Base-by-base conservation (phyloP, 2,329 filamentous ascomycete genomes). In the Ophiosphaerella korrae region DNA sequence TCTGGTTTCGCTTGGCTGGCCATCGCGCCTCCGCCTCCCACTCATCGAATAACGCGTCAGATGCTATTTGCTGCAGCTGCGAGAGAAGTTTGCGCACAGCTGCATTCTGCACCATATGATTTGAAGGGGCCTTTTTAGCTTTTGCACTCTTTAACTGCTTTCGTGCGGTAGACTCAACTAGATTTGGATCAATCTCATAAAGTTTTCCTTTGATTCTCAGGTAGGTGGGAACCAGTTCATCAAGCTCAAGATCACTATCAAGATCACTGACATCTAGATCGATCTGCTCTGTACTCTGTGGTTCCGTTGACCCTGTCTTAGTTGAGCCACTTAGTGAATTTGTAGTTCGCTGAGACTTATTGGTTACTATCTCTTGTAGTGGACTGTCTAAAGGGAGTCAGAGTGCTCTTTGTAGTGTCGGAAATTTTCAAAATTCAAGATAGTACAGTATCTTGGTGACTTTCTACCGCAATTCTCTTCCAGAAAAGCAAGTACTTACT, bases 11-110 rank as follows among this genome's bases (percentile, higher is more conserved):
- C 55, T 65, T 73, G n/a, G 63, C 66, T 23, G 68, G 67, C 80
- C 80, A 83, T 42, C 70, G 68, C 11, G 68, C 66, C 32, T 80
- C 77, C 9, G 79, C 80, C 44, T 76, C 70, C 5, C 70, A 63
- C 50, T 75, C 67, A 52, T 83, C 79, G 55, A 83, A 82, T 3
- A 83, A 64, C 1, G 78, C 67, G 59, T 83, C 80, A 2, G 84
- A 88, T 64, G 94, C 88, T 36, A 97, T 90, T 53, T 83, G 84
- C 33, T 85, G 82, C 34, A 97, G 76, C 68, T 92, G 95, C 13
- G 86, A 85, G 35, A 88, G 80, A 2, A 96, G 74, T 61, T 86
- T 90, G 8, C 82, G 81, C 37, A 86, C 77, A 53, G 84, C 82
- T 18, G 82, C 71, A 13, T 67, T 66, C 26, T 64, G 57, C 8